phyloP scores from a whole-genome alignment of 345 rosid species.

The Brassica rapa region DNA sequence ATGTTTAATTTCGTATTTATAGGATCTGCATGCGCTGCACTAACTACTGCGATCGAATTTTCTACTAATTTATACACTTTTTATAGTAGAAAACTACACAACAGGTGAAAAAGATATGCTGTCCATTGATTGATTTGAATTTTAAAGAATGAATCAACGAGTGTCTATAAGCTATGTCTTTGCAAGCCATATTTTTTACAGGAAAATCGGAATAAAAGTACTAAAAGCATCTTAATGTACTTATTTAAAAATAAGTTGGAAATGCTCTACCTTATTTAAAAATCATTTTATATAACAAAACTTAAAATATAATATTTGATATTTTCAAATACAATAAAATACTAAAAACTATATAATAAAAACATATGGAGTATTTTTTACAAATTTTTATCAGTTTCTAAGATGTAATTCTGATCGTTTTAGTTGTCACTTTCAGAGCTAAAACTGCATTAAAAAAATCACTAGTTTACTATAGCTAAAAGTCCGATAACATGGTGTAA shows the following conservation, averaged over 20 bases:
- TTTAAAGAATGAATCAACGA: conserved; percentile 25
- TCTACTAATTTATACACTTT: neutral
- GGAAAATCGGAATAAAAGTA: neutral
- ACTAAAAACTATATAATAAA: no score
- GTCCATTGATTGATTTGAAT: conserved; percentile 9
- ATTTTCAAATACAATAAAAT: neutral
- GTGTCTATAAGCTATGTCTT: conserved; percentile 6
- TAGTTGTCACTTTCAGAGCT: neutral
- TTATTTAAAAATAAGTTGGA: no score
- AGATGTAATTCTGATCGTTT: neutral
- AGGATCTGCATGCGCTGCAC: conserved; percentile 11
- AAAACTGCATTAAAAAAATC: neutral
- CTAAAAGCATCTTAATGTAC: neutral
- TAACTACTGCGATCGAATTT: neutral
- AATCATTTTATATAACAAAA: neutral
- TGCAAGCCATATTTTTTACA: neutral
- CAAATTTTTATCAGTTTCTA: neutral
- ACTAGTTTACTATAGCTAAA: neutral
- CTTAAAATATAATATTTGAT: neutral
- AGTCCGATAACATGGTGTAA: no score
- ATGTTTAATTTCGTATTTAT: neutral
- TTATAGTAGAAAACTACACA: neutral
- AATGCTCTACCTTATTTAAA: no score
- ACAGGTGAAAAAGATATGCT: neutral
- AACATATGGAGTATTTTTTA: neutral